Percentiles rank a stretch among this genome's conserved stretches.
Evolutionary conservation across 768 basidiomycete species (phyloP).

Genomic region (Termitomyces sp.): DNA sequence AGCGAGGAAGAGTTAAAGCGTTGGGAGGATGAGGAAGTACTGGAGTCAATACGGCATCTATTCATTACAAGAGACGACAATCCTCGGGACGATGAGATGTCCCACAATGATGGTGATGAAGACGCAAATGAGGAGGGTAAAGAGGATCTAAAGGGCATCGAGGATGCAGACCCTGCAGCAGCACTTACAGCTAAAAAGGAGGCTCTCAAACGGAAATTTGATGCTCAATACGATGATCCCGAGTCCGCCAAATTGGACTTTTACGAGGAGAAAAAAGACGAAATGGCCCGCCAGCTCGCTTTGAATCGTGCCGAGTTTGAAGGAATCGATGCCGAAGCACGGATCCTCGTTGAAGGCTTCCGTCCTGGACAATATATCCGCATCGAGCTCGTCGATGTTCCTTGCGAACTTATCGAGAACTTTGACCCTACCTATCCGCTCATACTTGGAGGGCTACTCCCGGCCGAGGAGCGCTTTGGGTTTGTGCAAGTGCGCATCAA

Average conservation of each 20-base stretch:
- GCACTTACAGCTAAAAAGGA: slow-evolving; percentile 85
- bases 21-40: slow-evolving; percentile 83
- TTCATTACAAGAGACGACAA: slow-evolving; percentile 74
- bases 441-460: slow-evolving; percentile 85
- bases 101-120: slow-evolving; percentile 28
- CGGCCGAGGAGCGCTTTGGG: slow-evolving; percentile 89
- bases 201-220: slow-evolving; percentile 89
- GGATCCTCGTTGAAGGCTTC: slow-evolving; percentile 86
- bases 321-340: slow-evolving; percentile 68
- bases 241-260: slow-evolving; percentile 78
- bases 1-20: slow-evolving; percentile 49
- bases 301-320: slow-evolving; percentile 87
- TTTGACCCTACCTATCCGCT: slow-evolving; percentile 92
- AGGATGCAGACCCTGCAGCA: slow-evolving; percentile 38
- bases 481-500: slow-evolving; percentile 95
- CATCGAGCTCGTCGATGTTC: slow-evolving; percentile 79
- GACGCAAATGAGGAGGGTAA: slow-evolving; percentile 39
- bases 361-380: slow-evolving; percentile 91
- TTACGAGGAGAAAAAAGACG: slow-evolving; percentile 89
- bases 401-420: slow-evolving; percentile 88
- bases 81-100: slow-evolving; percentile 31
- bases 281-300: slow-evolving; percentile 79
- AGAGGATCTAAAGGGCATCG: slow-evolving; percentile 14
- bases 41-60: slow-evolving; percentile 81
- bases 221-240: slow-evolving; percentile 94